These are phyloP conservation scores for Tilletia indica DNA, from an alignment of 1,284 basidiomycete genomes.

Conservation along the genomic window DNA sequence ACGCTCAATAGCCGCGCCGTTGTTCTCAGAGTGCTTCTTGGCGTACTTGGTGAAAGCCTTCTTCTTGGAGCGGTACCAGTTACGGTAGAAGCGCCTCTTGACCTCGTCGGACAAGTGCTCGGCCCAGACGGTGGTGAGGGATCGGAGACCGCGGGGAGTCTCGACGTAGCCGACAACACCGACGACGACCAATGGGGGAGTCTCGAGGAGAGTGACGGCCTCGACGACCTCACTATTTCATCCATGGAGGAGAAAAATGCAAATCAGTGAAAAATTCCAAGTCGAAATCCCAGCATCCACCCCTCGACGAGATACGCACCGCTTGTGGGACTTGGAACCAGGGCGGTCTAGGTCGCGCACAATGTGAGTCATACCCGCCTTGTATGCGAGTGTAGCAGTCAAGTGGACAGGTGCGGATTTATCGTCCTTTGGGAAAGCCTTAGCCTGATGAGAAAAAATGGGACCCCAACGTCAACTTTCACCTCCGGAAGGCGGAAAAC, in stretches of 20 bases:
- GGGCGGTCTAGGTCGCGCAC: constrained; percentile 99
- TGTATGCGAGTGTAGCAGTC: constrained; percentile 98
- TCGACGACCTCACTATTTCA: constrained; percentile 82
- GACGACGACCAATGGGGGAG: constrained; percentile 92
- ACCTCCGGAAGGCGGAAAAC: no score
- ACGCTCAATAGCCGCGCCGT: constrained; percentile 84
- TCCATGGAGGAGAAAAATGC: no score
- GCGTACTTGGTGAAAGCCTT: constrained; percentile 99
- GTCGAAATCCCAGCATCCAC: no score
- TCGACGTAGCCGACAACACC: constrained; percentile 99
- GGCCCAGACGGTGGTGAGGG: constrained; percentile 68
- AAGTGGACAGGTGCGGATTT: constrained; percentile 98
- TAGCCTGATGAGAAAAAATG: not conserved
- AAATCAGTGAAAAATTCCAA: constrained; percentile 70
- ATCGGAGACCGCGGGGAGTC: constrained; percentile 97
- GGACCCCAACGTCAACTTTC: no score
- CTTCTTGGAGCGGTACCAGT: constrained; percentile 99
- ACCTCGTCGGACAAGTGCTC: constrained; percentile 74
- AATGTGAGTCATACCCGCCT: constrained; percentile 99
- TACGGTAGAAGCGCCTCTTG: constrained; percentile 99
- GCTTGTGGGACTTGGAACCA: constrained; percentile 65
- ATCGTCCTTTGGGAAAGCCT: constrained; percentile 74
- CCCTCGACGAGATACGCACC: constrained; percentile 16
- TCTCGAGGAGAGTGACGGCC: constrained; percentile 93
- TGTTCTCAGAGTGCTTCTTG: constrained; percentile 97